Percentiles rank a stretch among this genome's conserved stretches.
Conservation (phyloP, 2,329 filamentous ascomycete genomes). For the Nemania serpens region DNA sequence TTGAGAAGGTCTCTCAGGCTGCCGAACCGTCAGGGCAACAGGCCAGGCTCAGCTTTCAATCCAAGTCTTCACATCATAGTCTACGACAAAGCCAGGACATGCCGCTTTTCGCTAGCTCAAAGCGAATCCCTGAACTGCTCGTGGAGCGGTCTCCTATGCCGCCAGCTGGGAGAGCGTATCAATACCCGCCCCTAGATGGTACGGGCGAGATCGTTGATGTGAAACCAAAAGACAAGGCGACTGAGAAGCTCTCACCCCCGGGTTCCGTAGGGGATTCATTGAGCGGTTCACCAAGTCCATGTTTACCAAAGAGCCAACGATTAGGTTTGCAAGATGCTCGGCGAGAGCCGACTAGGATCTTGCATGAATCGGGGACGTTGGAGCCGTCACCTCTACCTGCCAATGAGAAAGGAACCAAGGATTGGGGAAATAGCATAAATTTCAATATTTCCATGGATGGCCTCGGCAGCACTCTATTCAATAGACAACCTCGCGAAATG, state of each 20-base stretch:
- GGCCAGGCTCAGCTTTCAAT: constrained; percentile 2
- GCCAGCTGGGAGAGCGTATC: not conserved
- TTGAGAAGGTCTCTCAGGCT: constrained; percentile 35
- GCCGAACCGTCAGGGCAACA: not conserved
- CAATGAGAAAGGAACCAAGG: not conserved
- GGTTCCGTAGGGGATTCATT: not conserved
- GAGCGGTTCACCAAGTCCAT: not conserved
- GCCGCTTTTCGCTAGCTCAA: not conserved
- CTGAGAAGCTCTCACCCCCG: constrained; percentile 7
- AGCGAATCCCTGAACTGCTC: not conserved
- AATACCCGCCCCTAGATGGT: not conserved
- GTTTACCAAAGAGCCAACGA: constrained; percentile 19
- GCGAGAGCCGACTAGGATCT: not conserved
- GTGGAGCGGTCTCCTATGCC: not conserved
- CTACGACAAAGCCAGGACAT: not conserved
- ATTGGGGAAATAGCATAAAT: not conserved
- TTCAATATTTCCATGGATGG: constrained; percentile 13
- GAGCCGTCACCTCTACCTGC: not conserved
- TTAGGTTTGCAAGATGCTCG: constrained; percentile 13
- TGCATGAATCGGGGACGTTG: not conserved
- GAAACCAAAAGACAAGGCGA: constrained; percentile 7
- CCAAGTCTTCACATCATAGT: constrained; percentile 1
- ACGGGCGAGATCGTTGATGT: constrained; percentile 9
- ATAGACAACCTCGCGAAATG: not conserved
- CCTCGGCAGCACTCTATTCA: not conserved